Evolutionary conservation across 1,284 basidiomycete species (phyloP), one percentile per base, ranked within the genome.

Genomic region (Trichosporon coremiiforme): DNA sequence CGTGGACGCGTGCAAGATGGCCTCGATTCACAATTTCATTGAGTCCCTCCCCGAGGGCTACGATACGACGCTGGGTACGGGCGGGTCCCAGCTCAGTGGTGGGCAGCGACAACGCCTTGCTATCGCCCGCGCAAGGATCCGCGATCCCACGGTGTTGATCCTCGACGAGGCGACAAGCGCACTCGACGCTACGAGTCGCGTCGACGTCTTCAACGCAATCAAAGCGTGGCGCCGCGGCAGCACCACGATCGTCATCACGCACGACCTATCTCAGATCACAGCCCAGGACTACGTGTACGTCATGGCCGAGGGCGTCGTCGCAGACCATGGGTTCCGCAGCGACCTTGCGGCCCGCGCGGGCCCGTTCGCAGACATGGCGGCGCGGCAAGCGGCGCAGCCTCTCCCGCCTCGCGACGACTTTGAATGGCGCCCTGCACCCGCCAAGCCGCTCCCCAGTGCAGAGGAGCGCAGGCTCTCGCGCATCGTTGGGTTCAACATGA

Each of bases 161-260:
- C 89, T 99, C 38, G 97, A 99, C 79, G 97, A 99, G 85, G 92
- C 94, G 0, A 98, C 95, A 6, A 97, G 94, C 1, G 95, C 96
- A 5, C 88, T 99, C 69, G 97, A 99, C 84, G 88, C 90, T 20
- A 91, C 91, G 0, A 92, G 94, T 2, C 90, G 95, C 22, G 86
- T 94, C 45, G 87, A 95, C 53, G 94, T 98, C 10, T 94, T 94
- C 74, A 91, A 93, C 73, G 93, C 94, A 0, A 88, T 98, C 83
- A 92, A 92, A 78, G 83, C 84, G 20, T 95, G 94, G 92, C 87
- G 94, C 22, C 83, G 82, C 29, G 91, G 92, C 82, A 90, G 89
- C 78, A 97, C 95, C 0, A 99, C 95, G 0, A 90, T 99, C 78
- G 90, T 98, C 71, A 97, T 98, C 83, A 98, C 95, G 0, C 96